Base-by-base conservation (phyloP, 108 stramenopile genomes). In the Schizochytrium sp. region DNA sequence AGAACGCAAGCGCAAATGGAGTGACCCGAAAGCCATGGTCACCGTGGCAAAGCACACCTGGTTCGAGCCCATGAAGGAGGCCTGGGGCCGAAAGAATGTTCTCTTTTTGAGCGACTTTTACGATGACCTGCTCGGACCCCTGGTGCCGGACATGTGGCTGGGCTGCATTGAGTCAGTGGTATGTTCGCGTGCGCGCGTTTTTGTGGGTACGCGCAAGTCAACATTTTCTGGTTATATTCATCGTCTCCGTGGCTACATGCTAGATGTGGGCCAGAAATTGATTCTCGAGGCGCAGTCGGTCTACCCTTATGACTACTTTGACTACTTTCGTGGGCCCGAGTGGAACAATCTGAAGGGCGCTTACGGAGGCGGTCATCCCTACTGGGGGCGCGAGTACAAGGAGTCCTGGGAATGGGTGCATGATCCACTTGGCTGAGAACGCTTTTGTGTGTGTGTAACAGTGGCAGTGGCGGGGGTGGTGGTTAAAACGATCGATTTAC, bases 251-350 rank as follows among this genome's bases (percentile, higher is more conserved):
- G 76, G 76, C 25, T 83, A 83, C 76, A 83, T 83, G 76, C 48
- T 25, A 12, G 76, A 83, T 34, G 76, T 83, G 25, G 76, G 76
- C n/a, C 76, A 83, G 23, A 83, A 47, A 16, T 18, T 83, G 48
- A 83, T 83, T 45, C 76, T 83, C 45, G 76, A 83, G 51, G 76
- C 76, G n/a, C 76, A 83, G 76, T 83, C 76, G 43, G 48, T 45
- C 10, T 83, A 83, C 28, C 76, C 76, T 12, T 21, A 83, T 83
- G 76, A 83, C 76, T 83, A 83, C 51, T 53, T 83, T 2, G 51
- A 53, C 48, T 83, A 83, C 76, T 83, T 83, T 23, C 14, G 23
- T 12, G 76, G 76, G 16, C 76, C 76, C 0, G 76, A 83, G 51
- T 83, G 76, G 76, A 53, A 47, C 48, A 21, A 83, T 23, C 76